Percentiles rank a stretch among this genome's conserved stretches.
Evolutionary conservation across 1,139 yeast species (phyloP).

Genomic region (Scheffersomyces insectosa): DNA sequence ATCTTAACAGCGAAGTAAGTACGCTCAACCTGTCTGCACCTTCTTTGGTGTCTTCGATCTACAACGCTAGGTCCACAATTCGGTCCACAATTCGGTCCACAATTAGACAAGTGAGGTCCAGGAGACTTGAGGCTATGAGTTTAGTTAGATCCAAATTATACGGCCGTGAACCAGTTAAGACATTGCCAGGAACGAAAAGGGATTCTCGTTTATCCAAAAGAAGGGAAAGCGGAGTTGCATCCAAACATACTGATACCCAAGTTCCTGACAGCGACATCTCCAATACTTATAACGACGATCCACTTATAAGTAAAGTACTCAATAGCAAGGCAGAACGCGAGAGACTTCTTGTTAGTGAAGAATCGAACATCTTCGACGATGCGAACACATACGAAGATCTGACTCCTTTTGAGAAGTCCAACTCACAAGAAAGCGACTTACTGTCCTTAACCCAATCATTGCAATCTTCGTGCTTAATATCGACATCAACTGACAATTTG

Average conservation of each 20-base stretch:
- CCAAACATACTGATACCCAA: background rate
- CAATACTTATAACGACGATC: background rate
- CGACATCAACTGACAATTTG: constrained; percentile 26
- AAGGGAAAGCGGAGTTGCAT: no score
- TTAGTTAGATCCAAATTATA: background rate
- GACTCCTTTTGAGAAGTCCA: no score
- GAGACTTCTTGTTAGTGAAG: background rate
- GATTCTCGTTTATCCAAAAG: no score
- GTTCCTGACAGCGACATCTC: background rate
- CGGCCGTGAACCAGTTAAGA: no score
- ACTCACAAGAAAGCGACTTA: no score
- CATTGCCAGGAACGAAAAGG: no score
- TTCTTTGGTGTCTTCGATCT: background rate
- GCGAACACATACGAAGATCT: background rate
- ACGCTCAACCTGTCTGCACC: constrained; percentile 2
- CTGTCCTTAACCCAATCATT: background rate
- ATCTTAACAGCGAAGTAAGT: background rate
- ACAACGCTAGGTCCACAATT: background rate
- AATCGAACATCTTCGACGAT: background rate
- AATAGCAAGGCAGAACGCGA: background rate
- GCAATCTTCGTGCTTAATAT: constrained; percentile 13
- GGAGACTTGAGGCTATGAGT: background rate
- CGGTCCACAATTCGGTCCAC: background rate
- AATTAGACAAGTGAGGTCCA: background rate
- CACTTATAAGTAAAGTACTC: background rate